Evolutionary conservation across 2,329 filamentous ascomycete genomes (phyloP).

Genomic region (Hymenoscyphus repandus): DNA sequence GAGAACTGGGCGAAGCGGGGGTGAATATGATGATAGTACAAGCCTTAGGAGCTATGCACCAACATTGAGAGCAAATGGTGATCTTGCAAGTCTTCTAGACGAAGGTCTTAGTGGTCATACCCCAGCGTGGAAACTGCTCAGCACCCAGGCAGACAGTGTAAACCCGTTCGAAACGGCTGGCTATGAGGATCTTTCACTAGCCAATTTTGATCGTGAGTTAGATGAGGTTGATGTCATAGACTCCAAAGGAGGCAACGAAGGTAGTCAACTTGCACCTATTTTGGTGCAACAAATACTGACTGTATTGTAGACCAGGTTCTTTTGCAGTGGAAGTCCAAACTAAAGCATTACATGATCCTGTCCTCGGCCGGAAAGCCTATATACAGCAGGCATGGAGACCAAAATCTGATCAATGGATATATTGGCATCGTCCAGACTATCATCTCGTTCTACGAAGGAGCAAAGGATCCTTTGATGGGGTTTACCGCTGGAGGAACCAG

Average conservation of each 20-base stretch:
- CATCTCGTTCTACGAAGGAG: constrained; percentile 89
- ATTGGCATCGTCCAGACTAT: constrained; percentile 96
- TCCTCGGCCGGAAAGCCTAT: constrained; percentile 96
- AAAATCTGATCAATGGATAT: constrained; percentile 84
- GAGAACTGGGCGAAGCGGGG: constrained; percentile 35
- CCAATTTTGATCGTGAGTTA: constrained; percentile 73
- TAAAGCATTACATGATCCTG: constrained; percentile 95
- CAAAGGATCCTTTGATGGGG: constrained; percentile 68
- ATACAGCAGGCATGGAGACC: constrained; percentile 89
- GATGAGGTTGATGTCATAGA: constrained; percentile 61
- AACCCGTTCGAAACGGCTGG: constrained; percentile 55
- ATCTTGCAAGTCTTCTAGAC: constrained; percentile 76
- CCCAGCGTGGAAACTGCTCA: constrained; percentile 63
- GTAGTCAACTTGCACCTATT: constrained; percentile 29
- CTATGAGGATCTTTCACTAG: constrained; percentile 47
- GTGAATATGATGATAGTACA: constrained; percentile 43
- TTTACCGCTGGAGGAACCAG: constrained; percentile 84
- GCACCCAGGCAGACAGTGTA: constrained; percentile 53
- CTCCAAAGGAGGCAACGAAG: constrained; percentile 50
- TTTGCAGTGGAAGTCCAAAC: constrained; percentile 78
- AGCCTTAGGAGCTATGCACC: constrained; percentile 46
- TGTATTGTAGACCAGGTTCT: constrained; percentile 42
- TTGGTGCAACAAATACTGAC: not conserved
- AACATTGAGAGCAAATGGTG: constrained; percentile 51
- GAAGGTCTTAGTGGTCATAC: constrained; percentile 63